phyloP scores from a whole-genome alignment of 257 asterid species.

The Nicotiana sylvestris region DNA sequence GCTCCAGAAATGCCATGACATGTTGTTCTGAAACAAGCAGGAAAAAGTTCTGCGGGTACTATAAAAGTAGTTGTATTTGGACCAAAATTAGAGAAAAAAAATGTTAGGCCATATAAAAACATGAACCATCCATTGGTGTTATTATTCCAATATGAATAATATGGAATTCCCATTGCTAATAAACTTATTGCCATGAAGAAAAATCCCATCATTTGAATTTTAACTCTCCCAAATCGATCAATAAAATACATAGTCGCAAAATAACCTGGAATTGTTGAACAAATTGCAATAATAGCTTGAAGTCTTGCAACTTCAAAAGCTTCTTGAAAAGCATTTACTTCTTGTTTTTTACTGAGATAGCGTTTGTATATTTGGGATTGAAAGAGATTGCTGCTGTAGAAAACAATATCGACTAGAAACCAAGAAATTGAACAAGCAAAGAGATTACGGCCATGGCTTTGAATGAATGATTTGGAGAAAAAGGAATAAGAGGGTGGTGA shows the following conservation, averaged over 20 bases:
- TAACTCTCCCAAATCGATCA: conserved; percentile 49
- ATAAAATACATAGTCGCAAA: conserved; percentile 48
- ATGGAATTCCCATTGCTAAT: conserved; percentile 42
- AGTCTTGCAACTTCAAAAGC: conserved; percentile 40
- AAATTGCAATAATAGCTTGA: conserved; percentile 48
- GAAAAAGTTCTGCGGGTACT: conserved; percentile 57
- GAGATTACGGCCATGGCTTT: conserved; percentile 51
- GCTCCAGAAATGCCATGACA: conserved; percentile 55
- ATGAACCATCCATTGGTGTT: conserved; percentile 30
- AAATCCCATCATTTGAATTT: conserved; percentile 50
- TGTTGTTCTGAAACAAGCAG: conserved; percentile 50
- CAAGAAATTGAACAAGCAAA: conserved; percentile 42
- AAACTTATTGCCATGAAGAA: conserved; percentile 39
- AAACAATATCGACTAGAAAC: conserved; percentile 48
- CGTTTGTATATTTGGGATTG: conserved; percentile 35
- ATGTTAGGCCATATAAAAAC: conserved; percentile 37
- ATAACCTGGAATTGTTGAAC: conserved; percentile 58
- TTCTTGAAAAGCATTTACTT: conserved; percentile 31
- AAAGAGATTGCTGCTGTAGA: conserved; percentile 48
- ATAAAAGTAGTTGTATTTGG: conserved; percentile 59
- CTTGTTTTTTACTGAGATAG: neutral
- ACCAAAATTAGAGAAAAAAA: conserved; percentile 57
- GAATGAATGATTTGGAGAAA: conserved; percentile 35
- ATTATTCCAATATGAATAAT: conserved; percentile 21
- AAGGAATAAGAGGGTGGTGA: conserved; percentile 28